Base-by-base conservation (phyloP, 2,329 filamentous ascomycete species). In the Ophiostoma ips region DNA sequence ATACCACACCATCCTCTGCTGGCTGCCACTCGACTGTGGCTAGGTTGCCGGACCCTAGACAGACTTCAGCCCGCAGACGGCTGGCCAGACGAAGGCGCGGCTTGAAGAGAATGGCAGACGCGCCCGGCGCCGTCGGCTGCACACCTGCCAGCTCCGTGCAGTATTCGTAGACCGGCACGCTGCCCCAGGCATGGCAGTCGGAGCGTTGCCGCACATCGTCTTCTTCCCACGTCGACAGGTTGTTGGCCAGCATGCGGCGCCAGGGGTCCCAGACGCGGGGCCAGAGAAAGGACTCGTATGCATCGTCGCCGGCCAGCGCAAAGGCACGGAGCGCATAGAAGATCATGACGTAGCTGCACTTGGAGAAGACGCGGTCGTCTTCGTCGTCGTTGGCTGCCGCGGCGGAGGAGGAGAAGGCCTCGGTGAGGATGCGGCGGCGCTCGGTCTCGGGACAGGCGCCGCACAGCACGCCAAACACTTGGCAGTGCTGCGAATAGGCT, bases 181-280 rank as follows among this genome's bases (percentile, higher is more conserved):
- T 66, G 1, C 66, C 64, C 67, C 66, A 69, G 2, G 67, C 66
- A 58, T 70, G 67, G 46, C 67, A 70, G 54, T 70, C 67, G 1
- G 65, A 68, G 5, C 67, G 61, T 52, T 67, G 65, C 3, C 63
- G 56, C 5, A 69, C 66, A 50, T 65, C 62, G 46, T 69, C 66
- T 49, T 70, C 67, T 40, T 64, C 63, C 66, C 66, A 69, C 3
- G 66, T 70, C 1, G 66, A 60, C 10, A 69, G 49, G 47, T 66
- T 64, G 49, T 64, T 60, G 1, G 56, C 57, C 3, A 69, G 53
- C 63, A 66, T 66, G 11, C 50, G 43, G n/a, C 64, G 57, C 61
- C 64, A 69, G 0, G 67, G 66, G n/a, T 57, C 52, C 59, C 61
- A 65, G 35, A 63, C 48, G 7, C 56, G 16, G 1, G 55, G 24